Base-by-base conservation (phyloP, 306 rosid species). In the Castanospermum australe region DNA sequence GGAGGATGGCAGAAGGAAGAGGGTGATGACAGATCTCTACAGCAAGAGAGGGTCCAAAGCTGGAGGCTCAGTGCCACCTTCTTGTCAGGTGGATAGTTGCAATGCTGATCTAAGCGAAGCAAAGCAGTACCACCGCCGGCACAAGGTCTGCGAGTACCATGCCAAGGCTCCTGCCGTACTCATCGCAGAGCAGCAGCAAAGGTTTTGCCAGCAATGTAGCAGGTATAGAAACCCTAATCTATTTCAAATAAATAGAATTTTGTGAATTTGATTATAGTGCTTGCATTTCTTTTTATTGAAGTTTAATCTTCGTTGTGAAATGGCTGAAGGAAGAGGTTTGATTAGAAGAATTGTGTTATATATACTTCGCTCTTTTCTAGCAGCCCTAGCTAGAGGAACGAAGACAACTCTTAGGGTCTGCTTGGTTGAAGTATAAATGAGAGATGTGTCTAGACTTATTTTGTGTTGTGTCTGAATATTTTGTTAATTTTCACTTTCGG, bases 181-280 rank as follows among this genome's bases (percentile, higher is more conserved):
- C 28, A 79, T 96, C 22, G 76, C 75, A 3, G 93, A 92, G 0
- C 63, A 62, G 28, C 88, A 80, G 4, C 97, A 91, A 73, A 85
- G 99, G 44, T 96, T 96, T 84, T 96, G 99, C 84, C 99, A 96
- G 77, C 99, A 96, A 91, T 96, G 99, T 76, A 96, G 99, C 94
- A 96, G 97, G 99, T 94, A 47, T 4, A 61, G 10, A 84, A 83
- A 90, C 97, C 92, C 93, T 90, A 86, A 78, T 76, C 32, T 75
- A 18, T 60, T 47, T 72, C 0, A 24, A 4, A 30, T 38, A 24
- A 39, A 35, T 13, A 20, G 5, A 7, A 5, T 11, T 57, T 5
- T 13, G n/a, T 71, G 12, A 24, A 47, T 77, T 45, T 35, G 2
- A 3, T 36, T 52, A 22, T 32, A 2, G 6, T n/a, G 3, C 56